These are phyloP conservation scores for Pythium dissimile DNA, from an alignment of 352 stramenopile species.

Conservation along the genomic window DNA sequence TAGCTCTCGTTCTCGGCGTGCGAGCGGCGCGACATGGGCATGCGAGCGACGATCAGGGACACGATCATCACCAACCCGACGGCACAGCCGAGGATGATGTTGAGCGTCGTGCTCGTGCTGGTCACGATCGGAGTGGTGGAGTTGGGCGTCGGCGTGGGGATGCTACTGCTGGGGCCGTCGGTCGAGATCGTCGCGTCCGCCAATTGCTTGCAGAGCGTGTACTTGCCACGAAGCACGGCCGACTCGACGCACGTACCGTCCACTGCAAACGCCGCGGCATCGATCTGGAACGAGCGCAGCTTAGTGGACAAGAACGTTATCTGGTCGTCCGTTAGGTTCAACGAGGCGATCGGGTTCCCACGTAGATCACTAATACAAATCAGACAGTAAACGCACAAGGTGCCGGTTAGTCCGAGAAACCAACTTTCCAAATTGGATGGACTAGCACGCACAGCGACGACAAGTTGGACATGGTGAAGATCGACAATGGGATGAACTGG, in stretches of 20 bases:
- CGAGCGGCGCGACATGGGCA: constrained; percentile 1
- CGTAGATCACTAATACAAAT: constrained; percentile 15
- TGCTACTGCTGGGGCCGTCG: not conserved
- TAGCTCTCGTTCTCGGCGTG: constrained; percentile 5
- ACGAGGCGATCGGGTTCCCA: constrained; percentile 16
- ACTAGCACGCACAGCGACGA: constrained; percentile 20
- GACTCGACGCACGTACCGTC: constrained; percentile 9
- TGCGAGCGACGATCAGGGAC: constrained; percentile 13
- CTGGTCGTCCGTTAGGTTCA: constrained; percentile 5
- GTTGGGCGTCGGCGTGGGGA: not conserved
- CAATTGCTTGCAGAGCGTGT: constrained; percentile 15
- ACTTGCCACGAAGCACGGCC: constrained; percentile 12
- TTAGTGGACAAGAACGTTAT: constrained; percentile 13
- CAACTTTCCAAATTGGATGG: too few species aligned
- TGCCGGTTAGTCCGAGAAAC: too few species aligned
- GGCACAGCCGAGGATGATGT: constrained; percentile 13
- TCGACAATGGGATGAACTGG: constrained; percentile 2
- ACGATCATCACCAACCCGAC: constrained; percentile 16
- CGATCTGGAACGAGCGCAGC: constrained; percentile 19
- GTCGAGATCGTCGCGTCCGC: not conserved
- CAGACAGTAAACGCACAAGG: too few species aligned
- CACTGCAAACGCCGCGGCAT: constrained; percentile 7
- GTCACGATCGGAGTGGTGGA: not conserved
- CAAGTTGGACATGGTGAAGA: constrained; percentile 16
- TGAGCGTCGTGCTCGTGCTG: not conserved